These are phyloP conservation scores for Aspergillus hiratsukae DNA, from an alignment of 2,329 filamentous ascomycete genomes.

Conservation along the genomic window DNA sequence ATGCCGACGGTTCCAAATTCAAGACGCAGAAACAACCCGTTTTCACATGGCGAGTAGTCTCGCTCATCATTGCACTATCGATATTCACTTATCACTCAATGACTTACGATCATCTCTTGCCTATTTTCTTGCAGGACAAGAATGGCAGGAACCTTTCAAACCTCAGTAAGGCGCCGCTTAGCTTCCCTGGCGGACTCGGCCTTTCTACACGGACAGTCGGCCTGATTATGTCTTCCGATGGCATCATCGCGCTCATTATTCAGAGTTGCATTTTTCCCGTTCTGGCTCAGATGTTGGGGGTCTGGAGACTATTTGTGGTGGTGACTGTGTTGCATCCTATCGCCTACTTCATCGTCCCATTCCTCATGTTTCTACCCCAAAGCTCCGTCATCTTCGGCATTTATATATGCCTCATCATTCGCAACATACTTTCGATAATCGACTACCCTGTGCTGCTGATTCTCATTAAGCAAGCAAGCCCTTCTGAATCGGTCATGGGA, in stretches of 20 bases:
- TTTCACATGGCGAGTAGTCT: slow-evolving; percentile 63
- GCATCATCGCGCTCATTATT: slow-evolving; percentile 66
- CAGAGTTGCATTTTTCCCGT: slow-evolving; percentile 68
- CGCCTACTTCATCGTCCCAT: slow-evolving; percentile 66
- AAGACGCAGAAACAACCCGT: slow-evolving; percentile 41
- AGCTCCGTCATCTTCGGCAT: slow-evolving; percentile 56
- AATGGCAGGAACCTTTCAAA: slow-evolving; percentile 29
- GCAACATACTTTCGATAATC: slow-evolving; percentile 65
- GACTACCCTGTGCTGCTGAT: slow-evolving; percentile 66
- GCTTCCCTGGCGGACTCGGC: slow-evolving; percentile 61
- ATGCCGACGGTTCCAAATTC: slow-evolving; percentile 42
- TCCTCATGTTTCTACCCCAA: slow-evolving; percentile 56
- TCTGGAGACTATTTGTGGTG: slow-evolving; percentile 63
- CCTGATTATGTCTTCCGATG: slow-evolving; percentile 65
- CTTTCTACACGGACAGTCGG: slow-evolving; percentile 64
- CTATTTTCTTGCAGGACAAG: slow-evolving; percentile 84
- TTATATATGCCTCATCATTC: slow-evolving; percentile 60
- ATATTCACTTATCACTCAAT: slow-evolving; percentile 95
- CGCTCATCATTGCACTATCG: slow-evolving; percentile 74
- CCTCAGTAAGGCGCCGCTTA: slow-evolving; percentile 44
- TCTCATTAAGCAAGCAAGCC: slow-evolving; percentile 67
- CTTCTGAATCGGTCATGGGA: slow-evolving; percentile 58
- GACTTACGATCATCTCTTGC: slow-evolving; percentile 87
- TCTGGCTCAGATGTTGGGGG: slow-evolving; percentile 59
- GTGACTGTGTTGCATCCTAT: slow-evolving; percentile 64